Conservation (phyloP, 1,284 basidiomycete species). For the Anthracocystis walkeri region DNA sequence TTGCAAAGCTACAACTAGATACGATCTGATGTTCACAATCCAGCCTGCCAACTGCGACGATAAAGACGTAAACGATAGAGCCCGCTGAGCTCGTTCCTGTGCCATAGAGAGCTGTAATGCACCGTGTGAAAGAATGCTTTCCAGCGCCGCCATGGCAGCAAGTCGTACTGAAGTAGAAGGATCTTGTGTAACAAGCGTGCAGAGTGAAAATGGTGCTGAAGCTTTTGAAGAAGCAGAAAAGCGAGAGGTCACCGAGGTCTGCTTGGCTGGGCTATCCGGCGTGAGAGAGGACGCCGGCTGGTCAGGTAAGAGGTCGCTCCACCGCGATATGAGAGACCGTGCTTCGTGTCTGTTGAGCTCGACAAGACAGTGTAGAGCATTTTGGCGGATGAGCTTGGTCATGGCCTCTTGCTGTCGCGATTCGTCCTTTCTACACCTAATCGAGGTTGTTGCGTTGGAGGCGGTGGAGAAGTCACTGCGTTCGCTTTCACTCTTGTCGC, state of each 20-base stretch:
- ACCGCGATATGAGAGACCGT: slow-evolving; percentile 20
- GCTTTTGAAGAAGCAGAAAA: slow-evolving; percentile 1
- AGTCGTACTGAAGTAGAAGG: slow-evolving; percentile 28
- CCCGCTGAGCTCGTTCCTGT: slow-evolving; percentile 33
- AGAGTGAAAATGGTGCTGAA: slow-evolving; percentile 17
- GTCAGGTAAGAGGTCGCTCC: slow-evolving; percentile 32
- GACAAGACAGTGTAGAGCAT: slow-evolving; percentile 29
- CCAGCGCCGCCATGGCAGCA: slow-evolving; percentile 28
- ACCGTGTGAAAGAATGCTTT: slow-evolving; percentile 27
- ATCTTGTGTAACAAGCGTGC: slow-evolving; percentile 26
- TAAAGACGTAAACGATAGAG: slow-evolving; percentile 39
- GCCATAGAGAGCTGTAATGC: slow-evolving; percentile 33
- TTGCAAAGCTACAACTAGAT: slow-evolving; percentile 26
- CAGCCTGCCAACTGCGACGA: slow-evolving; percentile 40
- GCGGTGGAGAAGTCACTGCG: slow-evolving; percentile 35
- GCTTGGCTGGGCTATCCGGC: background rate
- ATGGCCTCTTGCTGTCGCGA: slow-evolving; percentile 26
- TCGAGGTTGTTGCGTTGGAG: slow-evolving; percentile 12
- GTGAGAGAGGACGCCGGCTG: slow-evolving; percentile 1
- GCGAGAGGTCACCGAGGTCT: slow-evolving; percentile 1
- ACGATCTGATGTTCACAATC: slow-evolving; percentile 41
- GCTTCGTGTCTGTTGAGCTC: slow-evolving; percentile 32
- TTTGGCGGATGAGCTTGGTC: slow-evolving; percentile 36
- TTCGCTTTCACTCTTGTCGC: slow-evolving; percentile 48
- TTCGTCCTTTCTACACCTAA: slow-evolving; percentile 21